Percentiles rank a stretch among this genome's conserved stretches.
Evolutionary conservation across 306 rosid species (phyloP).

Genomic region (Canavalia ensiformis): DNA sequence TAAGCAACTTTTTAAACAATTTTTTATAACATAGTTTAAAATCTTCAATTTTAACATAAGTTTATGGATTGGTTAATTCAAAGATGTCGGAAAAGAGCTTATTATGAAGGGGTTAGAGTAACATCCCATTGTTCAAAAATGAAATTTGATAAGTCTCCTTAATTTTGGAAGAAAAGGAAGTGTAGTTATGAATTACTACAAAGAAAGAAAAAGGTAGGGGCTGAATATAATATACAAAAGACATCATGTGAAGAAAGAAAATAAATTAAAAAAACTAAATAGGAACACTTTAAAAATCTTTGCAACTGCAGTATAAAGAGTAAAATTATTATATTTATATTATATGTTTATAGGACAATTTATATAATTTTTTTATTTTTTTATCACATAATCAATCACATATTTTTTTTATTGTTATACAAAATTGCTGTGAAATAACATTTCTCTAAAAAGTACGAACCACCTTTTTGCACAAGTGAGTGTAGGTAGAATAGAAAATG

Average conservation of each 20-base stretch:
- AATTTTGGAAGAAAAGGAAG: not conserved
- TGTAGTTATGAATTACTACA: not conserved
- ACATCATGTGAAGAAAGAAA: not conserved
- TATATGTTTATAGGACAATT: no score
- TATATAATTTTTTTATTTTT: no score
- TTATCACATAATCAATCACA: no score
- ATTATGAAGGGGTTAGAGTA: constrained; percentile 3
- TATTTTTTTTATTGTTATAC: no score
- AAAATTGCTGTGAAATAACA: not conserved
- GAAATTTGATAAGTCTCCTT: not conserved
- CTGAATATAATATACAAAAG: not conserved
- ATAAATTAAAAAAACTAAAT: not conserved
- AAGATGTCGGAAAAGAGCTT: not conserved
- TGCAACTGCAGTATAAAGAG: not conserved
- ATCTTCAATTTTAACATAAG: no score
- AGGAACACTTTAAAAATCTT: not conserved
- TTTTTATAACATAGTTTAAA: no score
- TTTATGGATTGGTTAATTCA: not conserved
- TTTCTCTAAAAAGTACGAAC: no score
- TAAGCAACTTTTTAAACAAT: no score
- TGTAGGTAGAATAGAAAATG: not conserved
- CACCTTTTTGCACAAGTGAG: not conserved
- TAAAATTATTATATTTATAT: not conserved
- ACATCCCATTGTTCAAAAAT: not conserved
- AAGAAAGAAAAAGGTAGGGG: not conserved